Evolutionary conservation across 2,329 filamentous ascomycete species (phyloP).

Genomic region (Cladorrhinum sp.): DNA sequence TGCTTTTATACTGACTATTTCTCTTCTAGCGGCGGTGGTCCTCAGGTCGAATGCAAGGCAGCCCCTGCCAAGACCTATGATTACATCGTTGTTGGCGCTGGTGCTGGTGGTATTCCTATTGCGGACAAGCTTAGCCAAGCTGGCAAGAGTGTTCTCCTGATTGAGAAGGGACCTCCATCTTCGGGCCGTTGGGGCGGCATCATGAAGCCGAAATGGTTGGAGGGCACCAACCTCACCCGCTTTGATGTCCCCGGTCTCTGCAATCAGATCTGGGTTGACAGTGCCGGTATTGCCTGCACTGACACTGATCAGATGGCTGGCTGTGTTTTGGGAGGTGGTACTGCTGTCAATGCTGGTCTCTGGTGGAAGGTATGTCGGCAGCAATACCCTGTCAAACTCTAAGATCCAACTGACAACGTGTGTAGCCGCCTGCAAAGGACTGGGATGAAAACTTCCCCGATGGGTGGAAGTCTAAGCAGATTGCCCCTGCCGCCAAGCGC

Average conservation of each 20-base stretch:
- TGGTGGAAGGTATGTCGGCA: conserved; percentile 57
- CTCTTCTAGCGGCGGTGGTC: conserved; percentile 4
- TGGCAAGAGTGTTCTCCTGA: conserved; percentile 62
- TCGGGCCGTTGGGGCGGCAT: conserved; percentile 63
- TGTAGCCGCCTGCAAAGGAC: conserved; percentile 57
- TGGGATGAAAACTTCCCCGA: conserved; percentile 71
- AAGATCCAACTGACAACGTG: conserved; percentile 15
- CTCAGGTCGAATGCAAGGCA: conserved; percentile 16
- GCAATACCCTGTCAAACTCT: background rate
- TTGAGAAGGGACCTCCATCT: conserved; percentile 59
- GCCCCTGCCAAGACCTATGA: conserved; percentile 45
- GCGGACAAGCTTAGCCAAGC: conserved; percentile 62
- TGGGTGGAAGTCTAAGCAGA: conserved; percentile 67
- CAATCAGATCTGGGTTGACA: conserved; percentile 67
- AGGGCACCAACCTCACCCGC: conserved; percentile 60
- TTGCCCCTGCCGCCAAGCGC: conserved; percentile 55
- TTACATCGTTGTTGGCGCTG: conserved; percentile 63
- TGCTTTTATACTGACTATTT: background rate
- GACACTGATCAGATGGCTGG: conserved; percentile 73
- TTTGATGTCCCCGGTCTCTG: conserved; percentile 71
- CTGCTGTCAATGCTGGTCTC: conserved; percentile 64
- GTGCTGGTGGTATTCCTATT: conserved; percentile 58
- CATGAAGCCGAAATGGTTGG: conserved; percentile 60
- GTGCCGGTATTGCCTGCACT: conserved; percentile 61
- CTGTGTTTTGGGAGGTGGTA: conserved; percentile 66